Base-by-base conservation (phyloP, 2,329 filamentous ascomycete genomes). In the Fusarium veterinarium region DNA sequence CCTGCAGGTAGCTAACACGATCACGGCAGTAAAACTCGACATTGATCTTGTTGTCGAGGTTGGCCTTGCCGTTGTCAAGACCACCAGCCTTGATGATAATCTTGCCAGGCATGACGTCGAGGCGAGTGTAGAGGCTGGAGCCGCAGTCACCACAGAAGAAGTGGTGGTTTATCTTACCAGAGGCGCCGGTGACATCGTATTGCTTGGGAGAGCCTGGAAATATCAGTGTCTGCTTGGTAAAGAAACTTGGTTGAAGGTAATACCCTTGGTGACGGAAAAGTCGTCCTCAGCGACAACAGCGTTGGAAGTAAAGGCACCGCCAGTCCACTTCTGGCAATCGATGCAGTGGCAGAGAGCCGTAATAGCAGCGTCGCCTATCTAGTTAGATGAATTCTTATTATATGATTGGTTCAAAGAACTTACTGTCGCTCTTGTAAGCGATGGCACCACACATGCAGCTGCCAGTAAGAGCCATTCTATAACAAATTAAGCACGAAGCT, bases 281-380 rank as follows among this genome's bases (percentile, higher is more conserved):
- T 78, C 78, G 13, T 77, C 76, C 20, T 84, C 82, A 8, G 86
- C 81, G 6, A 89, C 83, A 6, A 89, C 81, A 14, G 83, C 83
- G 76, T 89, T 90, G 75, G 86, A 85, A 37, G 87, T 88, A 76
- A 84, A 89, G 19, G 87, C 83, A n/a, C 85, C 81, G 42, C 87
- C 87, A 13, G 86, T 84, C 84, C 85, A 86, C 80, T 89, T 89
- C 70, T 89, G 86, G 76, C 87, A 89, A 67, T 88, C 86, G 17
- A 76, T 73, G 76, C 86, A 88, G 75, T 88, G 86, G 78, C 87
- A 89, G 38, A 89, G 79, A 11, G 86, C 86, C 23, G 82, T 84
- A 7, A 78, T 60, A 20, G 78, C 80, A 8, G 83, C 77, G 41
- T 86, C 82, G 16, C 81, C 85, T 87, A 55, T 31, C 3, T 6